Conservation (phyloP, 2,329 filamentous ascomycete genomes). For the Cadophora sp. region DNA sequence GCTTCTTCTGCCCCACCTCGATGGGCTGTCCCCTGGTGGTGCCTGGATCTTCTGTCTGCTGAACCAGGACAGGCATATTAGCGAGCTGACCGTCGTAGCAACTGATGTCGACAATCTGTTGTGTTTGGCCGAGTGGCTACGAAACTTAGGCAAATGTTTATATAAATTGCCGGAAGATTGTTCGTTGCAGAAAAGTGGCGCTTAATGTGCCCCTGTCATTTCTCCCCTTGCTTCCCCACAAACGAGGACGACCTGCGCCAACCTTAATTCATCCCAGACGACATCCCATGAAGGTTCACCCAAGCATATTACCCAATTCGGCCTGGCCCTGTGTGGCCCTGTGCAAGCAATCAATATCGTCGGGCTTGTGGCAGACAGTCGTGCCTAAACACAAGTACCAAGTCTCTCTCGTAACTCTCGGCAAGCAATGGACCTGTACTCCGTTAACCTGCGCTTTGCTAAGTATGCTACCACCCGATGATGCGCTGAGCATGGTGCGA, state of each 20-base stretch:
- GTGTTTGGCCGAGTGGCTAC: slow-evolving; percentile 11
- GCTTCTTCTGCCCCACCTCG: neutral
- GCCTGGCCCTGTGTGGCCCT: slow-evolving; percentile 8
- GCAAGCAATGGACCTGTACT: neutral
- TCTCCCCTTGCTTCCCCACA: slow-evolving; percentile 20
- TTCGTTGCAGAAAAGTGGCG: slow-evolving; percentile 20
- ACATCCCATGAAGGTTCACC: slow-evolving; percentile 9
- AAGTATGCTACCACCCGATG: neutral
- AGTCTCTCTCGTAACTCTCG: neutral
- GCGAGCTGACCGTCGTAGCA: neutral
- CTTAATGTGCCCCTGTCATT: slow-evolving; percentile 3
- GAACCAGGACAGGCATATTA: slow-evolving; percentile 11
- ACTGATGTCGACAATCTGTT: slow-evolving; percentile 4
- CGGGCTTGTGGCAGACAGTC: slow-evolving; percentile 15
- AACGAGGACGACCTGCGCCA: slow-evolving; percentile 11
- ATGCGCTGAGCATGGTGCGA: neutral
- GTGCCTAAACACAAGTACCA: slow-evolving; percentile 15
- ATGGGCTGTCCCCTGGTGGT: slow-evolving; percentile 8
- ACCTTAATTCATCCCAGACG: slow-evolving; percentile 21
- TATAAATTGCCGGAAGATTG: slow-evolving; percentile 26
- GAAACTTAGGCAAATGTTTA: slow-evolving; percentile 29
- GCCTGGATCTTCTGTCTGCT: slow-evolving; percentile 12
- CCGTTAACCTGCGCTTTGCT: neutral
- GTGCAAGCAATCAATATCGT: slow-evolving; percentile 22
- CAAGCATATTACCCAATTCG: neutral